Conservation (phyloP, 148 eudicot species). For the Polygonum maritimum region DNA sequence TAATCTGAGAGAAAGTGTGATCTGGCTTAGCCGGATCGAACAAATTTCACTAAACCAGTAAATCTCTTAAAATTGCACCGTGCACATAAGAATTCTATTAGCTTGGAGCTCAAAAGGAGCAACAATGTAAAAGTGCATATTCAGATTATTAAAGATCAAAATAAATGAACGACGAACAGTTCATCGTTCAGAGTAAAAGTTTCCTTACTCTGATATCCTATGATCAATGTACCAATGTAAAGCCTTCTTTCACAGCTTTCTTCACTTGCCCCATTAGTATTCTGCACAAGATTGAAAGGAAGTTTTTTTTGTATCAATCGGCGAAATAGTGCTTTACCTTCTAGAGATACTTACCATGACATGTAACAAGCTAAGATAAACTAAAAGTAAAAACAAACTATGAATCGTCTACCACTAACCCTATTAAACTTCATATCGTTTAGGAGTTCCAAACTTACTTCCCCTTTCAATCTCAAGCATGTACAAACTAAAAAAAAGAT, state of each 20-base stretch:
- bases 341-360: too few relatives aligned
- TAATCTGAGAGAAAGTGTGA: not conserved
- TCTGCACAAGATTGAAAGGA: conserved; percentile 28
- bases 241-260: conserved; percentile 62
- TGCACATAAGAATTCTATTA: too few relatives aligned
- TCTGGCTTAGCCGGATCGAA: not conserved
- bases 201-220: conserved; percentile 76
- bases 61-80: too few relatives aligned
- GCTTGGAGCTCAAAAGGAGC: too few relatives aligned
- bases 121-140: not conserved
- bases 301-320: not conserved
- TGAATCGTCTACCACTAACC: too few relatives aligned
- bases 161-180: not conserved
- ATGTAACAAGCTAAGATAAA: too few relatives aligned
- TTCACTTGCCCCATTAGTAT: conserved; percentile 23
- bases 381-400: too few relatives aligned
- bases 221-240: conserved; percentile 79
- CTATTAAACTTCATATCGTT: too few relatives aligned
- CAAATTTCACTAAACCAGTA: not conserved
- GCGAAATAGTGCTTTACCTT: too few relatives aligned
- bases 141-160: not conserved
- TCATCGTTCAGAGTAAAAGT: not conserved
- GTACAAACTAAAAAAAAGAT: not conserved
- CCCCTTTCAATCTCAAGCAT: not conserved
- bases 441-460: too few relatives aligned